phyloP scores from a whole-genome alignment of 305 asterid genomes.

The Rubia peregrina region DNA sequence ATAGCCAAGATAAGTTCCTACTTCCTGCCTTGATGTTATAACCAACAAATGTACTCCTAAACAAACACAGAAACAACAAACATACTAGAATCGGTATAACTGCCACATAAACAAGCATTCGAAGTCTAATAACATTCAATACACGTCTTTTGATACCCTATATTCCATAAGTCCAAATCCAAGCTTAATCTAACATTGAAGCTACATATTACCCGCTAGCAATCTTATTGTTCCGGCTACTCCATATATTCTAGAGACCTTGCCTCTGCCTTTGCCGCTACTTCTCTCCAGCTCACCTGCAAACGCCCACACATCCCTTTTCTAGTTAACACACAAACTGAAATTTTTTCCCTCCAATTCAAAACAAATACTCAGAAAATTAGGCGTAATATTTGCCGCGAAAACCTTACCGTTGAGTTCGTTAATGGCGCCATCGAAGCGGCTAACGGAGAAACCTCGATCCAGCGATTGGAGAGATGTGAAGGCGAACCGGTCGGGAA shows the following conservation, averaged over 20 bases:
- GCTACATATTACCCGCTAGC: constrained; percentile 59
- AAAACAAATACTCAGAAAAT: neutral
- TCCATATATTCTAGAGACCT: constrained; percentile 69
- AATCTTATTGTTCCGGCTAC: constrained; percentile 90
- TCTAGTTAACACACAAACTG: neutral
- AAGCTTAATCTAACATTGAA: neutral
- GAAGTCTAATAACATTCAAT: no score
- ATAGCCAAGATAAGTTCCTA: constrained; percentile 74
- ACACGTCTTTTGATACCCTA: no score
- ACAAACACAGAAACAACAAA: neutral
- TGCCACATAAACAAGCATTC: no score
- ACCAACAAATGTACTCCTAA: constrained; percentile 20
- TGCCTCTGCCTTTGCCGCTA: constrained; percentile 34
- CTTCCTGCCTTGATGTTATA: constrained; percentile 49
- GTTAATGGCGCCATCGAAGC: constrained; percentile 47
- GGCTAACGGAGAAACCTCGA: constrained; percentile 72
- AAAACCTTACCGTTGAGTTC: constrained; percentile 28
- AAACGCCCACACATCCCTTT: neutral
- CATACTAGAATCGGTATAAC: no score
- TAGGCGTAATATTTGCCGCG: neutral
- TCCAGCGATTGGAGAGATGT: constrained; percentile 58
- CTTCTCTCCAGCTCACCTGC: constrained; percentile 50
- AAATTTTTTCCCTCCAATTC: neutral
- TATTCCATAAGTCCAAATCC: no score
- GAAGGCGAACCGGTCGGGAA: constrained; percentile 50